phyloP scores from a whole-genome alignment of 345 rosid species.

The Acer campestre region DNA sequence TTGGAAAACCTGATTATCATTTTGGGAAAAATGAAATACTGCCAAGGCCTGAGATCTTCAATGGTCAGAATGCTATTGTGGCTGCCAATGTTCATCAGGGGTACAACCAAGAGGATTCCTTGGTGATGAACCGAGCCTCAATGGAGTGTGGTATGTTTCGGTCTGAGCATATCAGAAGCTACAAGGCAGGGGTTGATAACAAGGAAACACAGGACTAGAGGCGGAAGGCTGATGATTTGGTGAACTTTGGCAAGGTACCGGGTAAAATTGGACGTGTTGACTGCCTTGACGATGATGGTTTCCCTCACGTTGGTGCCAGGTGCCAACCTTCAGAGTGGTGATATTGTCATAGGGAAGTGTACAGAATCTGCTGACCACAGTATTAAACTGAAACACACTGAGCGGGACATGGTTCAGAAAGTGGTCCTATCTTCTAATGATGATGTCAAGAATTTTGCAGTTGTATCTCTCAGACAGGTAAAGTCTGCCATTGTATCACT shows the following conservation, averaged over 20 bases:
- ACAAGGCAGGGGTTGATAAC: conserved; percentile 86
- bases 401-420: conserved; percentile 88
- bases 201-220: conserved; percentile 63
- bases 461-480: conserved; percentile 89
- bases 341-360: conserved; percentile 82
- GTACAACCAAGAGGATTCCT: conserved; percentile 91
- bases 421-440: conserved; percentile 87
- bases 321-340: conserved; percentile 80
- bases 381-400: conserved; percentile 85
- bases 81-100: conserved; percentile 94
- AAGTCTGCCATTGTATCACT: background rate
- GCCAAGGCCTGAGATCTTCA: conserved; percentile 62
- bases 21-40: conserved; percentile 36
- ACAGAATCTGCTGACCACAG: conserved; percentile 82
- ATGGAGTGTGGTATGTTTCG: conserved; percentile 92
- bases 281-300: conserved; percentile 89
- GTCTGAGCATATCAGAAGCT: conserved; percentile 83
- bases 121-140: conserved; percentile 92
- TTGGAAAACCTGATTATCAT: conserved; percentile 49
- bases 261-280: conserved; percentile 82
- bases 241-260: conserved; percentile 67
- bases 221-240: conserved; percentile 53
- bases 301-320: conserved; percentile 83
- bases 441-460: conserved; percentile 90
- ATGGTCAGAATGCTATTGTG: conserved; percentile 94